Percentiles rank a stretch among this genome's conserved stretches.
phyloP scores from a whole-genome alignment of 441 rosid species.

The Eruca vesicaria region DNA sequence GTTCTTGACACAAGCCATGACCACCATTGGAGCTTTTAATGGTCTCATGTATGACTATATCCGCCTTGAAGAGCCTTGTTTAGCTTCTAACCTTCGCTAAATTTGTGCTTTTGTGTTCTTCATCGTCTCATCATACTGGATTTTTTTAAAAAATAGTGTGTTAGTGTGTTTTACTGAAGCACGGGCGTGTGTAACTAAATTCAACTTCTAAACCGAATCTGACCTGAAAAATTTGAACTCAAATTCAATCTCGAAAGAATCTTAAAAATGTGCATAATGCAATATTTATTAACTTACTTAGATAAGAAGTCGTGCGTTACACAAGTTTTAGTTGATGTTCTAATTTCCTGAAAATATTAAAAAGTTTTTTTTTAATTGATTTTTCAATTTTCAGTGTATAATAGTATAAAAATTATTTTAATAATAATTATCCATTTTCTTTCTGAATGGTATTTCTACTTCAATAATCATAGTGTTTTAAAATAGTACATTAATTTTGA shows the following conservation, averaged over 20 bases:
- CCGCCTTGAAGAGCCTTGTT: constrained; percentile 72
- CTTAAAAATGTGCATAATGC: not conserved
- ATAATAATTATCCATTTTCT: no score
- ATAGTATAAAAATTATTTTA: no score
- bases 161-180: not conserved
- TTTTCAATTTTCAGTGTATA: no score
- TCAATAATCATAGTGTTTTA: no score
- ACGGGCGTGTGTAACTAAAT: not conserved
- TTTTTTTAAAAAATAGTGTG: no score
- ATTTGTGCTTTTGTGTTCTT: not conserved
- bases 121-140: not conserved
- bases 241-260: not conserved
- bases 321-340: no score
- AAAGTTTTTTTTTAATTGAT: no score
- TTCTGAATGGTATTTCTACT: no score
- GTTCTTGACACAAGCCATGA: constrained; percentile 64
- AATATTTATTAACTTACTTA: no score
- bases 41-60: constrained; percentile 92
- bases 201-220: not conserved
- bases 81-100: constrained; percentile 9
- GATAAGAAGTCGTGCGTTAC: no score
- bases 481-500: no score
- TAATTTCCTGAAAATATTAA: no score
- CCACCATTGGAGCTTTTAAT: constrained; percentile 49
- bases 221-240: not conserved